These are phyloP conservation scores for Dichotomopilus funicola DNA, from an alignment of 2,329 filamentous ascomycete genomes.

Conservation along the genomic window DNA sequence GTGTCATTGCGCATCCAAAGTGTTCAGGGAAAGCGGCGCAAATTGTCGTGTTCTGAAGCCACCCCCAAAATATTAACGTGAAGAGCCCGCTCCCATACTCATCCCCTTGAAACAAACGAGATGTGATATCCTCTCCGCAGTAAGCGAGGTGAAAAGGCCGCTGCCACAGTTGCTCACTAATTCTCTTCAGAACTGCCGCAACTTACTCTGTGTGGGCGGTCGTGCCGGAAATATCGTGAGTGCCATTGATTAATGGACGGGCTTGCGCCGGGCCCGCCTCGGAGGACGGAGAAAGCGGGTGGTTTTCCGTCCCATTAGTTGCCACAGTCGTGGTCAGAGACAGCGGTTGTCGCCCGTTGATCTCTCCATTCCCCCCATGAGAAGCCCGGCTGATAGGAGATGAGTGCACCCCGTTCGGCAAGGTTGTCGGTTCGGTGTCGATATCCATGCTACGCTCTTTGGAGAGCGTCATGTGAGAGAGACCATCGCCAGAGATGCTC, in stretches of 20 bases:
- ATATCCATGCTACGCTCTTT: slow-evolving; percentile 49
- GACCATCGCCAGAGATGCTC: slow-evolving; percentile 48
- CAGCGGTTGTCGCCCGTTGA: slow-evolving; percentile 29
- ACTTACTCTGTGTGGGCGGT: slow-evolving; percentile 11
- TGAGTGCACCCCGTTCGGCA: slow-evolving; percentile 42
- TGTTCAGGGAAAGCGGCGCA: too few relatives aligned
- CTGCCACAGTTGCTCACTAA: neutral
- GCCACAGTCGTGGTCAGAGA: slow-evolving; percentile 13
- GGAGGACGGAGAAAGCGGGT: slow-evolving; percentile 25
- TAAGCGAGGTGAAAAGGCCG: neutral
- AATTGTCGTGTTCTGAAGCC: too few relatives aligned
- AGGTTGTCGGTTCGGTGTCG: slow-evolving; percentile 37
- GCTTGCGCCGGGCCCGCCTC: slow-evolving; percentile 22
- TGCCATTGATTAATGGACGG: slow-evolving; percentile 26
- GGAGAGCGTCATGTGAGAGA: slow-evolving; percentile 50
- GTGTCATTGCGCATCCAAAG: too few relatives aligned
- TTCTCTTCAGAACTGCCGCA: neutral
- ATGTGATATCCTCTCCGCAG: too few relatives aligned
- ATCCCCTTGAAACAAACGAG: neutral
- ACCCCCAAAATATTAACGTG: too few relatives aligned
- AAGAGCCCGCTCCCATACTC: too few relatives aligned
- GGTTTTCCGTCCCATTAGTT: slow-evolving; percentile 19
- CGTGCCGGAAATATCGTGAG: slow-evolving; percentile 13
- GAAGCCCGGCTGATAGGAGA: slow-evolving; percentile 35
- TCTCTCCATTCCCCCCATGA: slow-evolving; percentile 16